Evolutionary conservation across 805 yeast genomes (phyloP), one percentile per base, ranked within the genome.

Genomic region (Cyberlindnera meyerae): DNA sequence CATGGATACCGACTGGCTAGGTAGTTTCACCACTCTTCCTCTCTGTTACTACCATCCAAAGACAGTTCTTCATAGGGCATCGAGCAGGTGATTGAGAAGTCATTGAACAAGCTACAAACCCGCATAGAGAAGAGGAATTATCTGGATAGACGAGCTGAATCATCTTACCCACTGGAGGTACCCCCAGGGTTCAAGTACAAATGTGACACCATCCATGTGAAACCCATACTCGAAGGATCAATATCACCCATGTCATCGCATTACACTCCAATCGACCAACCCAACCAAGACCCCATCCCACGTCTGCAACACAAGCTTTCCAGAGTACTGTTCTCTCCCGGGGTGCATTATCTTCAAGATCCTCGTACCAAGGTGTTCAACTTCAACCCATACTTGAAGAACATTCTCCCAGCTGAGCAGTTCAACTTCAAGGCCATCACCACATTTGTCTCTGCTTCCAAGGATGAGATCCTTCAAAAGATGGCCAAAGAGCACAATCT

Each of bases 311-410:
- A 83, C 49, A 73, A 71, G 33, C 67, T 93, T 14, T 81, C 82
- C 25, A 63, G 82, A 28, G 88, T 82, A 0, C 60, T 90, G 11
- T 85, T 82, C 55, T 78, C 82, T 21, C 96, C 96, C 0, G 94
- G 73, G 0, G 80, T 85, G 2, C 95, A 88, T 48, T 79, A 73
- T 42, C 58, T 84, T 22, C 77, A 76, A 51, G 96, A 89, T 59
- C 80, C 88, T 14, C 67, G 96, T 41, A 76, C 95, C 0, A 68
- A 79, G 31, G 79, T 77, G 2, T 79, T 69, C 58, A 85, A 87
- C 55, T 88, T 83, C 55, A 63, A 77, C 8, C 77, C 80, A 3
- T 66, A 62, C 37, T 61, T 90, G 29, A 71, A 72, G 43, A 55
- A 70, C 8, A 75, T 89, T 17, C 73, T 82, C 44, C 68, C 77